Conservation (phyloP, 73 alveolate genomes). For the Halteria grandinella region DNA sequence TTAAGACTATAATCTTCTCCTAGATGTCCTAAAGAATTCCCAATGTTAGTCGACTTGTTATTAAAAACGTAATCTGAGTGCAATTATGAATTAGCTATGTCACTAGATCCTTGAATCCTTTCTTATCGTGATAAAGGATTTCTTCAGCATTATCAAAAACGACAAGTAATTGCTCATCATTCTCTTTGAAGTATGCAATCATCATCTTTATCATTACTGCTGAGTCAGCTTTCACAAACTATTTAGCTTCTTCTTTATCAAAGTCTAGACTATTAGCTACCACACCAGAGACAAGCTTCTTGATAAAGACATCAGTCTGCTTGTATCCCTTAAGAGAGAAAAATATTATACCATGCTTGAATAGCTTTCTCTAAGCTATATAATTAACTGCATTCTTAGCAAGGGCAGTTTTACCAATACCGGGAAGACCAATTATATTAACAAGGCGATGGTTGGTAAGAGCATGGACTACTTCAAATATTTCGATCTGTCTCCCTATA, state of each 20-base stretch:
- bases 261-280: not conserved
- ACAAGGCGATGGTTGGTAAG: slow-evolving; percentile 36
- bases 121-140: slow-evolving; percentile 49
- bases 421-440: slow-evolving; percentile 59
- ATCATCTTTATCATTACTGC: slow-evolving; percentile 11
- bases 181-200: slow-evolving; percentile 2
- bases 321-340: slow-evolving; percentile 55
- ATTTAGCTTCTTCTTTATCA: slow-evolving; percentile 13
- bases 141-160: slow-evolving; percentile 71
- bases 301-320: slow-evolving; percentile 47
- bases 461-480: slow-evolving; percentile 18
- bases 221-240: not conserved
- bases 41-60: slow-evolving; percentile 51
- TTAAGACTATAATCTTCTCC: slow-evolving; percentile 47
- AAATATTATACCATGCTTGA: slow-evolving; percentile 55
- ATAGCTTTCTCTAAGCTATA: slow-evolving; percentile 33
- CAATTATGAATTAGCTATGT: slow-evolving; percentile 9
- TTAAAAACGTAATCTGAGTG: slow-evolving; percentile 25
- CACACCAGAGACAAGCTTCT: slow-evolving; percentile 24
- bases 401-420: slow-evolving; percentile 60
- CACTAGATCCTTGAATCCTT: slow-evolving; percentile 25
- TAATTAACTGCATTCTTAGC: slow-evolving; percentile 55
- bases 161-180: slow-evolving; percentile 52
- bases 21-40: slow-evolving; percentile 42
- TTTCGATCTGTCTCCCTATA: slow-evolving; percentile 46